Evolutionary conservation across 169 alveolate species (phyloP).

Genomic region (Cryptosporidium meleagridis): DNA sequence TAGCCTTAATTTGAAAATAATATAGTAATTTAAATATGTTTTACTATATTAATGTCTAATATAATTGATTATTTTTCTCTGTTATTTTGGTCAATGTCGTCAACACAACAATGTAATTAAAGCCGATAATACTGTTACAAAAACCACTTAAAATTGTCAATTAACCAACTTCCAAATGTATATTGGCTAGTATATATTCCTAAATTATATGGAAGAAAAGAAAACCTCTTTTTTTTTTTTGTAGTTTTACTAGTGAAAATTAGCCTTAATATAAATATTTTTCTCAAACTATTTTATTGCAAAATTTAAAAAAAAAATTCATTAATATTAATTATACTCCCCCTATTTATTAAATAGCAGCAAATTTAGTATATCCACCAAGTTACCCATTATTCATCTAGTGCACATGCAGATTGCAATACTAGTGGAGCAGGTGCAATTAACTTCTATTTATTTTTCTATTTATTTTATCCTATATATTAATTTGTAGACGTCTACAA

Average conservation of each 20-base stretch:
- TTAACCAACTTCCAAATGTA: background rate
- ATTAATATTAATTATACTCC: slow-evolving; percentile 8
- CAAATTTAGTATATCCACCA: slow-evolving; percentile 59
- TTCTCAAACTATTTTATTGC: slow-evolving; percentile 15
- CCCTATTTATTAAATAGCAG: slow-evolving; percentile 33
- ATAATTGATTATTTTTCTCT: no score
- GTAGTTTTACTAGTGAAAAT: slow-evolving; percentile 3
- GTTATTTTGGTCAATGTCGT: background rate
- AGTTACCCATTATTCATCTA: slow-evolving; percentile 71
- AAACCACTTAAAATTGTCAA: background rate
- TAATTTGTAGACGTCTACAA: slow-evolving; percentile 61
- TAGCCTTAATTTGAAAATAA: background rate
- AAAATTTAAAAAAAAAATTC: background rate
- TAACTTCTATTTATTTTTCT: background rate
- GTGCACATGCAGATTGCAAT: slow-evolving; percentile 76
- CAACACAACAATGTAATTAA: slow-evolving; percentile 1
- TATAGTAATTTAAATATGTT: background rate
- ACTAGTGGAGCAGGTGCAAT: slow-evolving; percentile 74
- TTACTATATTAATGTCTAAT: background rate
- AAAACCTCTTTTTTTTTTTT: background rate
- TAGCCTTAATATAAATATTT: slow-evolving; percentile 6
- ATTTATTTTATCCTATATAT: background rate
- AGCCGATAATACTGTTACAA: background rate
- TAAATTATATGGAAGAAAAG: background rate
- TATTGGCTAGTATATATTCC: background rate